Conservation (phyloP, 2,329 filamentous ascomycete species). For the Didymella sp. region DNA sequence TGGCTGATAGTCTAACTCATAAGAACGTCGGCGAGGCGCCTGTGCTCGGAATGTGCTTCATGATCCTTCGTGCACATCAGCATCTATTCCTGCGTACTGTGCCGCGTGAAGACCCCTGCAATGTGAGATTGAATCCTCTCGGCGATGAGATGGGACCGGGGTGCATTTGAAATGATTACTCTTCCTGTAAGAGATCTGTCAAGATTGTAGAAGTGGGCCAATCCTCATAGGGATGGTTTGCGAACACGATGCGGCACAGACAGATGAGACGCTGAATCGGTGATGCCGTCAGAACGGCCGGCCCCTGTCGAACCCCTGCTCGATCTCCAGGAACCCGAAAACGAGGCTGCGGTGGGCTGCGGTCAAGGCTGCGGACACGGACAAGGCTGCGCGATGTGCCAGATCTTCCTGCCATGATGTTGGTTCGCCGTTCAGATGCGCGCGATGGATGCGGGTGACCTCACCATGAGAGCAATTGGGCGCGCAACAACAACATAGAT, state of each 20-base stretch:
- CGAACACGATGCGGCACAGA: not conserved
- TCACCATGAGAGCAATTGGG: not conserved
- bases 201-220: not conserved
- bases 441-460: conserved; percentile 10
- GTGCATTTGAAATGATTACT: conserved; percentile 9
- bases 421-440: conserved; percentile 8
- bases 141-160: conserved; percentile 10
- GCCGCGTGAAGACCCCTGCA: not conserved
- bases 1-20: conserved; percentile 11
- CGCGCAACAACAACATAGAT: not conserved
- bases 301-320: conserved; percentile 15
- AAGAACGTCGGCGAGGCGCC: conserved; percentile 14
- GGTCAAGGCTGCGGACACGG: conserved; percentile 5
- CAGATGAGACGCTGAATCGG: not conserved
- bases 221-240: not conserved
- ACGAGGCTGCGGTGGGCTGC: conserved; percentile 5
- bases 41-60: conserved; percentile 6
- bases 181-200: not conserved
- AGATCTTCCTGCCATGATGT: conserved; percentile 5
- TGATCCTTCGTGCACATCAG: conserved; percentile 12
- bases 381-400: conserved; percentile 11
- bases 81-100: conserved; percentile 13
- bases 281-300: not conserved
- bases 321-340: conserved; percentile 16
- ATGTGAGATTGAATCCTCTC: conserved; percentile 1